These are phyloP conservation scores for Amyloporia xantha DNA, from an alignment of 768 basidiomycete species.

Conservation along the genomic window DNA sequence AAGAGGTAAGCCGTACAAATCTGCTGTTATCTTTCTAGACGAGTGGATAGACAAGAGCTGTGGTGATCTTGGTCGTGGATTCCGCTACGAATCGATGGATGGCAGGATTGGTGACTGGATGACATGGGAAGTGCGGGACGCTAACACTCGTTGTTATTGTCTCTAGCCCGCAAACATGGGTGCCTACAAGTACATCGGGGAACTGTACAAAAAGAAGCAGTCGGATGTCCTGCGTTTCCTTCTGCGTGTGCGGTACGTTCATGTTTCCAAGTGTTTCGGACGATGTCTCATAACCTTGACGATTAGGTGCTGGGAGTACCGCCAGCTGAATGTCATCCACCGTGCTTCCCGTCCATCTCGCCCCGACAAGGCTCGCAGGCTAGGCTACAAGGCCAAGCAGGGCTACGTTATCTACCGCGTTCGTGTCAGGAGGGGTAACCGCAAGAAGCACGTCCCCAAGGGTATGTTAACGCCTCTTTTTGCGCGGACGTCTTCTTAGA, in stretches of 20 bases:
- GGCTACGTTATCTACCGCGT: conserved; percentile 98
- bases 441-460: conserved; percentile 98
- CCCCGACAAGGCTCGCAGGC: conserved; percentile 97
- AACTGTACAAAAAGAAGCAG: conserved; percentile 98
- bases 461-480: conserved; percentile 40
- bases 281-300: neutral
- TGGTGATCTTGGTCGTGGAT: too few species aligned
- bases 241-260: conserved; percentile 82
- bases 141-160: conserved; percentile 18
- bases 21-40: neutral
- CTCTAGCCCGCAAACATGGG: conserved; percentile 61
- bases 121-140: conserved; percentile 9
- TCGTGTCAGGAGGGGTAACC: conserved; percentile 95
- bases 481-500: neutral
- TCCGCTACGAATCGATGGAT: conserved; percentile 24
- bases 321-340: conserved; percentile 97
- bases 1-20: conserved; percentile 24
- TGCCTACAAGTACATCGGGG: conserved; percentile 94
- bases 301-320: conserved; percentile 93
- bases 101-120: conserved; percentile 18
- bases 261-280: neutral
- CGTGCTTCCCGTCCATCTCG: conserved; percentile 96
- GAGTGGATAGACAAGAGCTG: too few species aligned
- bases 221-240: conserved; percentile 97
- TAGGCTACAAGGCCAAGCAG: conserved; percentile 99